phyloP scores from a whole-genome alignment of 768 basidiomycete genomes.

The Saitozyma podzolica region DNA sequence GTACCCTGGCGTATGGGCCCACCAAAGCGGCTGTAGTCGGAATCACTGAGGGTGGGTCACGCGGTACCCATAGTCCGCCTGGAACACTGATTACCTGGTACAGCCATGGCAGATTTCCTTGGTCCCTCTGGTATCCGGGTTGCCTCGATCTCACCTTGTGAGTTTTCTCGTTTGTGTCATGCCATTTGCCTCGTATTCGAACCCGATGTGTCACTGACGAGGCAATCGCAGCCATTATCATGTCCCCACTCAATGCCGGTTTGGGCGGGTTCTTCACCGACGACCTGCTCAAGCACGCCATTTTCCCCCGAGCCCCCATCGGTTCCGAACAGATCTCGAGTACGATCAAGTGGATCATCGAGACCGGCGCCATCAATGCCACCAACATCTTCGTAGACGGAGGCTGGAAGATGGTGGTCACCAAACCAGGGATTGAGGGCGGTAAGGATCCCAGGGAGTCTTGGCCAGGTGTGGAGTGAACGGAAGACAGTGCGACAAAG shows the following conservation, averaged over 20 bases:
- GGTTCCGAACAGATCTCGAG: constrained; percentile 29
- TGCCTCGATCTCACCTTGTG: constrained; percentile 44
- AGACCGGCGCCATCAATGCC: constrained; percentile 31
- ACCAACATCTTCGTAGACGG: constrained; percentile 35
- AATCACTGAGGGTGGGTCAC: constrained; percentile 36
- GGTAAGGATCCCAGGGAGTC: constrained; percentile 30
- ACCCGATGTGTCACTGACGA: too few relatives aligned
- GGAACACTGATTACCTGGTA: neutral
- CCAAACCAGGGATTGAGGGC: constrained; percentile 28
- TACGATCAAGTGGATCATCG: constrained; percentile 30
- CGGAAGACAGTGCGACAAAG: too few relatives aligned
- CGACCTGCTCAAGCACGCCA: constrained; percentile 32
- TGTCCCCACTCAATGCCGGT: constrained; percentile 30
- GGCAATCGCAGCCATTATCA: constrained; percentile 21
- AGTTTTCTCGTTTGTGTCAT: constrained; percentile 17
- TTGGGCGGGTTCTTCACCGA: constrained; percentile 27
- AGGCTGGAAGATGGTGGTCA: constrained; percentile 31
- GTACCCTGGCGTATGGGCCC: constrained; percentile 43
- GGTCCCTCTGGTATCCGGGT: constrained; percentile 48
- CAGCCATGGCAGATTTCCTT: constrained; percentile 39
- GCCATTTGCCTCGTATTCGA: constrained; percentile 2
- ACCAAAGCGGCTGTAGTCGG: constrained; percentile 43
- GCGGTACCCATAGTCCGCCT: too few relatives aligned
- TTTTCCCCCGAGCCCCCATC: constrained; percentile 28
- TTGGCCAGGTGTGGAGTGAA: constrained; percentile 47